phyloP scores from a whole-genome alignment of 2,329 filamentous ascomycete genomes.

The Fusarium piperis region DNA sequence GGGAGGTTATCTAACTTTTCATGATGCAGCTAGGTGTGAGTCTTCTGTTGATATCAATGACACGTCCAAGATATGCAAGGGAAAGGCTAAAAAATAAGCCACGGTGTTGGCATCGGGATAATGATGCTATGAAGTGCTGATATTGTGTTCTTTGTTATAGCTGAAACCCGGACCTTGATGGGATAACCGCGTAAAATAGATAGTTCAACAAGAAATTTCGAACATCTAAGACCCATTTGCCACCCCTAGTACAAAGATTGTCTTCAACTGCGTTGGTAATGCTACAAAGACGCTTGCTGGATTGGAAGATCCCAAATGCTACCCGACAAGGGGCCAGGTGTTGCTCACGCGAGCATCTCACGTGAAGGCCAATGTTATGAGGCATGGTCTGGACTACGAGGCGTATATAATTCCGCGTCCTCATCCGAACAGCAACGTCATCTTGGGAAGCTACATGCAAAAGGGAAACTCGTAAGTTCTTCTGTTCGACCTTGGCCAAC shows the following conservation, averaged over 20 bases:
- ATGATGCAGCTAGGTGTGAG: too few species aligned
- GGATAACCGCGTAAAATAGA: too few species aligned
- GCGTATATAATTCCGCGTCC: neutral
- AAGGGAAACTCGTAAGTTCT: neutral
- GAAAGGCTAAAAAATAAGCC: too few species aligned
- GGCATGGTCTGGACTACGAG: neutral
- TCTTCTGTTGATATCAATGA: too few species aligned
- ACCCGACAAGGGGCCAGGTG: neutral
- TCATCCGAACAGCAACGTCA: neutral
- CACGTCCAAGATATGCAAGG: too few species aligned
- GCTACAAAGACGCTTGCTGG: neutral
- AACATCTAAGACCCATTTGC: neutral
- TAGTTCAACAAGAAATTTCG: neutral
- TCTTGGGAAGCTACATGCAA: neutral
- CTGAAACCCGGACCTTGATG: too few species aligned
- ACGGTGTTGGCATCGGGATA: too few species aligned
- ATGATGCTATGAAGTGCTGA: too few species aligned
- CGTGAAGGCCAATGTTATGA: neutral
- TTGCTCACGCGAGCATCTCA: neutral
- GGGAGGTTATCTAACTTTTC: too few species aligned
- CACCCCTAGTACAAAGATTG: neutral
- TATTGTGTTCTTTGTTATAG: too few species aligned
- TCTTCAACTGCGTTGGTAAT: neutral
- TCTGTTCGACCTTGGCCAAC: too few species aligned
- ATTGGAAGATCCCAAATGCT: neutral